Evolutionary conservation across 116 monocot genomes (phyloP).

Genomic region (Trichopus zeylanicus): DNA sequence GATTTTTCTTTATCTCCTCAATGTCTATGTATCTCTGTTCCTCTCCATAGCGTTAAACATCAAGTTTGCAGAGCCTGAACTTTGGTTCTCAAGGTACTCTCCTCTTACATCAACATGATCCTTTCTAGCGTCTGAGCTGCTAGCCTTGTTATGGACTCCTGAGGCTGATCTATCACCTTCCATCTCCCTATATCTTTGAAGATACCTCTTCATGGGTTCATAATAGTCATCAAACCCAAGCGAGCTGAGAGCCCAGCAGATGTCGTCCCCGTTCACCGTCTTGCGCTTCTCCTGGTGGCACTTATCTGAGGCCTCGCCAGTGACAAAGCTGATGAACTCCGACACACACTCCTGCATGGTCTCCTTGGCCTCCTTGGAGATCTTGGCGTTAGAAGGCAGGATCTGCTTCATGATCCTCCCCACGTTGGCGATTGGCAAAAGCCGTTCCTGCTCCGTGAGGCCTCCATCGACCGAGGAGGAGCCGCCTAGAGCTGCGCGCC

Average conservation of each 20-base stretch:
- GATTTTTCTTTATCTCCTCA: background rate
- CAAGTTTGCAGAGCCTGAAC: too few relatives aligned
- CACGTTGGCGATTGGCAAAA: constrained; percentile 58
- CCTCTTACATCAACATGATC: background rate
- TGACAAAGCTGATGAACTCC: constrained; percentile 74
- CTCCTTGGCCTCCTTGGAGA: constrained; percentile 62
- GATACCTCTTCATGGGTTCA: constrained; percentile 28
- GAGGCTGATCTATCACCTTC: constrained; percentile 22
- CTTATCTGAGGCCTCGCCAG: constrained; percentile 59
- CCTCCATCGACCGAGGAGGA: background rate
- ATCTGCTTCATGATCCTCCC: constrained; percentile 70
- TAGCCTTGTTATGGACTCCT: background rate
- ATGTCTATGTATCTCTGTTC: background rate
- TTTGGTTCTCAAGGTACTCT: background rate
- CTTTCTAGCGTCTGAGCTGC: background rate
- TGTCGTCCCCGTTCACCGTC: constrained; percentile 61
- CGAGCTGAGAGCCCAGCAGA: constrained; percentile 47
- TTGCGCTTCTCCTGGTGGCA: constrained; percentile 64
- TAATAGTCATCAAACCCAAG: constrained; percentile 51
- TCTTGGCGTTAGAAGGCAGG: constrained; percentile 54
- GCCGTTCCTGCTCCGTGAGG: constrained; percentile 44
- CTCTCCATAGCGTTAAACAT: background rate
- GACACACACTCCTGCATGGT: constrained; percentile 65
- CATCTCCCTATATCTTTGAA: constrained; percentile 20
- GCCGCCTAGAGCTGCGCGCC: background rate